Base-by-base conservation (phyloP, 805 yeast genomes). In the Metschnikowia orientalis region DNA sequence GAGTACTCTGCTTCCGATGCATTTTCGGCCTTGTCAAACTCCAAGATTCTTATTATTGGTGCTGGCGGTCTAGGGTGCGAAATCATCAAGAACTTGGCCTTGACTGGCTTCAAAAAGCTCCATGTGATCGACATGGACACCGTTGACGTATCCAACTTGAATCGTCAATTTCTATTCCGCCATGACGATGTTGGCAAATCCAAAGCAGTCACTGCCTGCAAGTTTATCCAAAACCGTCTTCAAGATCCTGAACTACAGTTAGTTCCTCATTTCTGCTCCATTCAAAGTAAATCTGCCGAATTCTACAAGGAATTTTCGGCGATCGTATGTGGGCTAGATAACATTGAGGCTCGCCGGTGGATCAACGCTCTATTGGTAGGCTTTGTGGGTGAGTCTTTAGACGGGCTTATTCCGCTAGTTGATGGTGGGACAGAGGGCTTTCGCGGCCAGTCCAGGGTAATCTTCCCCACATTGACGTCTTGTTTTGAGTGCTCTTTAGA, bases 351-450 rank as follows among this genome's bases (percentile, higher is more conserved):
- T 0, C 67, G 98, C 22, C 61, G 97, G 30, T 89, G 95, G 90
- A 81, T 90, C 42, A 90, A 90, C 56, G 68, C 71, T 5, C 59
- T 75, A 9, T 57, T 90, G 17, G 76, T 84, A 2, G 67, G 75
- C 7, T 48, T 89, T 42, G 87, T 84, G 4, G 77, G 72, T 29
- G 13, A 55, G 0, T 69, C 74, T 2, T 45, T 53, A 18, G 45
- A 50, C 26, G 47, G 50, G 11, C 35, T 66, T 11, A 55, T 66
- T 2, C 72, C 72, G 1, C 38, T 90, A 52, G 77, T 92, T 10
- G 98, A 90, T 54, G 97, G 97, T 4, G 98, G 97, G 3, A 83
- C 95, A 0, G 97, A 90, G 53, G 97, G 97, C 0, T 81, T 90
- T 51, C 73, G 83, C 44, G 98, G 98, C 3, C 95, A 90, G 50